Evolutionary conservation across 176 grass and related monocot genomes (phyloP), one percentile per base, ranked within the genome.

Genomic region (Typha latifolia): DNA sequence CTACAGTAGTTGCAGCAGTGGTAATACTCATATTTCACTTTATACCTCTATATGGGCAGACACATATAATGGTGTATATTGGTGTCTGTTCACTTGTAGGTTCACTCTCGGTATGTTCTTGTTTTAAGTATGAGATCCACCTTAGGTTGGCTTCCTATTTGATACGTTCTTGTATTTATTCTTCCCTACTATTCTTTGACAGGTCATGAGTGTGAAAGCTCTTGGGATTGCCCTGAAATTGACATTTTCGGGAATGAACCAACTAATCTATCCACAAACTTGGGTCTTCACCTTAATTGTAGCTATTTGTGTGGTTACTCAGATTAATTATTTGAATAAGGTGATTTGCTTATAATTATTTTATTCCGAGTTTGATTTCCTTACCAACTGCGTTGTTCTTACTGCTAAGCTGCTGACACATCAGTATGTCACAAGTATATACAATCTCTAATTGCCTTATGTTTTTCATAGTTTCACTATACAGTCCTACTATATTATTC

Each of bases 321-420:
- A 90, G 63, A 96, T 96, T 71, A 96, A 96, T 77, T 96, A 96
- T 78, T 69, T 96, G 73, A 90, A 96, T 70, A 96, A 90, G 82
- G 87, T 90, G 79, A 73, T 78, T 16, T 63, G 8, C 37, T n/a
- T 70, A 63, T 56, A 2, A 9, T 43, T 43, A 9, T 43, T 43
- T 43, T 43, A 43, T 1, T 10, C 37, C 9, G 37, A 43, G 37
- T 43, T 43, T 43, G 8, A 43, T 43, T 10, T 29, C 27, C 27
- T 29, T 26, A 26, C 24, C 27, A 2, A 29, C 27, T 29, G 27
- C 27, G 10, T 43, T 43, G 27, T 43, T 43, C 37, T 43, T 43
- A 43, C 37, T 10, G 37, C 8, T 43, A 43, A 29, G 5, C 7
- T 10, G 37, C 6, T 43, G 37, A 10, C 37, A 43, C 37, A 43